A percentile compares a stretch with the other conserved stretches of the same genome.
Evolutionary conservation across 257 asterid species (phyloP).

Genomic region (Gentiana straminea): DNA sequence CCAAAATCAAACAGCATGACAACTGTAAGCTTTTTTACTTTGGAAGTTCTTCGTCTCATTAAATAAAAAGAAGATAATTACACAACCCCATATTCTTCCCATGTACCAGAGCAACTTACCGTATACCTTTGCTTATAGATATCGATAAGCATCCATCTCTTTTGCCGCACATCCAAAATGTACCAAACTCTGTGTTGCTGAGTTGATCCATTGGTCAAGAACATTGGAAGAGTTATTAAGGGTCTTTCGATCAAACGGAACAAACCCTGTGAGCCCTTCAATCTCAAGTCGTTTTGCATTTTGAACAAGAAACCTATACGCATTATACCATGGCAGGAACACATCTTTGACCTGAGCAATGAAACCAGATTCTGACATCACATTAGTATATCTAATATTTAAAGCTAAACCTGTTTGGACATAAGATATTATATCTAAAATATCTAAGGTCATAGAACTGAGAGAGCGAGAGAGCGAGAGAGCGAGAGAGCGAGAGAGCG

Average conservation of each 20-base stretch:
- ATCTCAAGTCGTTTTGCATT: slow-evolving; percentile 89
- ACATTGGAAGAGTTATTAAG: slow-evolving; percentile 77
- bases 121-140: too few relatives aligned
- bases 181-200: slow-evolving; percentile 90
- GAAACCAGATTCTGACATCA: background rate
- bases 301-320: slow-evolving; percentile 96
- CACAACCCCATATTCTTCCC: too few relatives aligned
- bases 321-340: slow-evolving; percentile 97
- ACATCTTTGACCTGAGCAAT: slow-evolving; percentile 57
- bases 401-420: too few relatives aligned
- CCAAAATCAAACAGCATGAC: too few relatives aligned
- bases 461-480: too few relatives aligned
- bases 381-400: background rate
- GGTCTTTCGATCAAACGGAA: slow-evolving; percentile 55
- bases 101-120: slow-evolving; percentile 30
- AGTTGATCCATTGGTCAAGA: slow-evolving; percentile 92
- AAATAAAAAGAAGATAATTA: too few relatives aligned
- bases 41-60: too few relatives aligned
- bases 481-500: too few relatives aligned
- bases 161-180: slow-evolving; percentile 75
- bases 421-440: too few relatives aligned
- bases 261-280: slow-evolving; percentile 77
- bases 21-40: too few relatives aligned
- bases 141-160: slow-evolving; percentile 94
- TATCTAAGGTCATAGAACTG: too few relatives aligned